phyloP scores from a whole-genome alignment of 805 yeast genomes.

The Candida silvicultrix region DNA sequence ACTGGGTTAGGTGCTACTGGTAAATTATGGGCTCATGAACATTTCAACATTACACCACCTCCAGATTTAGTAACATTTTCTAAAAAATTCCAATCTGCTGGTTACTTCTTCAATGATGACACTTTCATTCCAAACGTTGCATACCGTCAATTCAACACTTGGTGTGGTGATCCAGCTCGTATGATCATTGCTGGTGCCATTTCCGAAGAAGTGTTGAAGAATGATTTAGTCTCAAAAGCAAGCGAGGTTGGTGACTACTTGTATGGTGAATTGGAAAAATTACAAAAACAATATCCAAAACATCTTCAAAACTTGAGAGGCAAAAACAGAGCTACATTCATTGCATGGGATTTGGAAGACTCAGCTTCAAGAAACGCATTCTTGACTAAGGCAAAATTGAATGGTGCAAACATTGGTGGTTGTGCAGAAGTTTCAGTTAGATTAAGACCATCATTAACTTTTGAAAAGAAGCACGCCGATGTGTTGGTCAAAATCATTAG shows the following conservation, averaged over 20 bases:
- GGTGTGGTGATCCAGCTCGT: conserved; percentile 91
- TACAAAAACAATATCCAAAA: conserved; percentile 50
- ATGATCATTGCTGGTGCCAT: conserved; percentile 71
- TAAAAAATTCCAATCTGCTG: conserved; percentile 86
- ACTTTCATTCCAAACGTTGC: conserved; percentile 67
- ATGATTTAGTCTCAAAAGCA: conserved; percentile 52
- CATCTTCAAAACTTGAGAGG: conserved; percentile 60
- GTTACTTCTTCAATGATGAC: conserved; percentile 74
- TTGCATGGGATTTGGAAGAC: conserved; percentile 69
- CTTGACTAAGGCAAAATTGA: conserved; percentile 48
- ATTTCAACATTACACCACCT: conserved; percentile 66
- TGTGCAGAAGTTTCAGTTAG: conserved; percentile 77
- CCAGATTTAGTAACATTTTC: conserved; percentile 86
- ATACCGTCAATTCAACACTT: conserved; percentile 89
- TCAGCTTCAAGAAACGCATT: conserved; percentile 55
- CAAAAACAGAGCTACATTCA: conserved; percentile 66
- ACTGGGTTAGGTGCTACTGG: conserved; percentile 91
- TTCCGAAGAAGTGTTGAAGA: conserved; percentile 53
- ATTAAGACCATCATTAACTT: conserved; percentile 73
- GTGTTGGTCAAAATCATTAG: conserved; percentile 43
- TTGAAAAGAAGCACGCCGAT: conserved; percentile 78
- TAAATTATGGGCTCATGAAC: conserved; percentile 83
- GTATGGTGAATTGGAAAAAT: conserved; percentile 44
- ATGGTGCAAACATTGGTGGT: conserved; percentile 79
- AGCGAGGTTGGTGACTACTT: conserved; percentile 62